Evolutionary conservation across 768 basidiomycete genomes (phyloP).

Genomic region (Polyporus arcularius): DNA sequence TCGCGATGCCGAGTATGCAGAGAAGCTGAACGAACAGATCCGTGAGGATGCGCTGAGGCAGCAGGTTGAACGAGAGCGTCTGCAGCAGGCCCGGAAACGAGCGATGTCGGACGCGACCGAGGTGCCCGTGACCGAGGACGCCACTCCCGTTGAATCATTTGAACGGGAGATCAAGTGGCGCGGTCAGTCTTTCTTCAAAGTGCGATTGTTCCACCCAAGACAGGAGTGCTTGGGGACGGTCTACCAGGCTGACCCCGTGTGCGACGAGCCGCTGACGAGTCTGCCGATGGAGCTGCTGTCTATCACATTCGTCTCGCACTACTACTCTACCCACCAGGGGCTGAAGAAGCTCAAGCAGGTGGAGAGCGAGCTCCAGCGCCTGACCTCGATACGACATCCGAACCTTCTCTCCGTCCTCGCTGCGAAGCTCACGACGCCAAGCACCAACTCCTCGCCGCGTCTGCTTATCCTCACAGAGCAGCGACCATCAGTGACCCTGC

Average conservation of each 20-base stretch:
- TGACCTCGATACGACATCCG: conserved; percentile 59
- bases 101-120: conserved; percentile 75
- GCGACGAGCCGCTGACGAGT: conserved; percentile 50
- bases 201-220: conserved; percentile 74
- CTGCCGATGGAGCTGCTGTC: conserved; percentile 69
- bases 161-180: conserved; percentile 54
- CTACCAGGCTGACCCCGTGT: conserved; percentile 75
- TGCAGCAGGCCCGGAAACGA: conserved; percentile 57
- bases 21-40: conserved; percentile 66
- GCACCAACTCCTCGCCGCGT: conserved; percentile 49
- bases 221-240: conserved; percentile 64
- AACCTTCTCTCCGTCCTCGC: conserved; percentile 71
- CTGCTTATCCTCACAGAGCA: conserved; percentile 74
- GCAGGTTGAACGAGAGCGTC: conserved; percentile 51
- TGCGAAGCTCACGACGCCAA: conserved; percentile 60
- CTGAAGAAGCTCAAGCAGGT: conserved; percentile 70
- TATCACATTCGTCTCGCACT: conserved; percentile 64
- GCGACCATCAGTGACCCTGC: conserved; percentile 61
- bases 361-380: conserved; percentile 63
- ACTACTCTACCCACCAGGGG: conserved; percentile 71
- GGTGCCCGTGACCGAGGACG: conserved; percentile 39
- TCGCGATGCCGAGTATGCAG: conserved; percentile 51
- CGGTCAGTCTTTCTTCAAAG: conserved; percentile 60
- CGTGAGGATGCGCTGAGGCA: conserved; percentile 65
- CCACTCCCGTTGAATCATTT: conserved; percentile 65